Conservation (phyloP, 495 filamentous ascomycete genomes). For the Aspergillus ostianus region DNA sequence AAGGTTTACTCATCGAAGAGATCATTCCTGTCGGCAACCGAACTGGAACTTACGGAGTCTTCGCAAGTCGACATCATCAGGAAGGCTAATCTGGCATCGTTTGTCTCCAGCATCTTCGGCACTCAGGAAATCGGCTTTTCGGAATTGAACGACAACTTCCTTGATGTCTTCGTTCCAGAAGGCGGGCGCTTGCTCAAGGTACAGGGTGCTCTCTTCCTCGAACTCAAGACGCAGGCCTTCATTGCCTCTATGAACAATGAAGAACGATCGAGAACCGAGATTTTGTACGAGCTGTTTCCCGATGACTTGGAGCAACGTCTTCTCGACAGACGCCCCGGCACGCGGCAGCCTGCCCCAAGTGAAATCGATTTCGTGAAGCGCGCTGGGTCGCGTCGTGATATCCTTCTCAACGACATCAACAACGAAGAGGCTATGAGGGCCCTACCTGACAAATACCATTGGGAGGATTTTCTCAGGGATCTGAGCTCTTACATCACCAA, state of each 20-base stretch:
- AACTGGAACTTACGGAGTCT: slow-evolving; percentile 67
- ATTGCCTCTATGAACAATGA: slow-evolving; percentile 68
- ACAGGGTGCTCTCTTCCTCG: slow-evolving; percentile 70
- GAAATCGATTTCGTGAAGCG: slow-evolving; percentile 74
- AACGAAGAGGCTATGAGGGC: slow-evolving; percentile 59
- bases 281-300: slow-evolving; percentile 74
- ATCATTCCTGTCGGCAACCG: slow-evolving; percentile 68
- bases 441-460: slow-evolving; percentile 74
- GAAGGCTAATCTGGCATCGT: slow-evolving; percentile 84
- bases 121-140: slow-evolving; percentile 78
- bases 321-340: slow-evolving; percentile 61
- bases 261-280: slow-evolving; percentile 61
- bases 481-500: slow-evolving; percentile 73
- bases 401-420: slow-evolving; percentile 61
- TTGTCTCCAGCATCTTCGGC: slow-evolving; percentile 78
- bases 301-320: slow-evolving; percentile 63
- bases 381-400: slow-evolving; percentile 61
- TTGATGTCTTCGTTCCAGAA: slow-evolving; percentile 79
- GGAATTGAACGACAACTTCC: slow-evolving; percentile 80
- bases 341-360: slow-evolving; percentile 60
- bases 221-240: slow-evolving; percentile 84
- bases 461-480: slow-evolving; percentile 72
- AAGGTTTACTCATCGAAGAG: slow-evolving; percentile 69
- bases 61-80: slow-evolving; percentile 73
- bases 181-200: slow-evolving; percentile 69